Evolutionary conservation across 2,329 filamentous ascomycete species (phyloP), one percentile per base, ranked within the genome.

Genomic region (Hypoxylon sp.): DNA sequence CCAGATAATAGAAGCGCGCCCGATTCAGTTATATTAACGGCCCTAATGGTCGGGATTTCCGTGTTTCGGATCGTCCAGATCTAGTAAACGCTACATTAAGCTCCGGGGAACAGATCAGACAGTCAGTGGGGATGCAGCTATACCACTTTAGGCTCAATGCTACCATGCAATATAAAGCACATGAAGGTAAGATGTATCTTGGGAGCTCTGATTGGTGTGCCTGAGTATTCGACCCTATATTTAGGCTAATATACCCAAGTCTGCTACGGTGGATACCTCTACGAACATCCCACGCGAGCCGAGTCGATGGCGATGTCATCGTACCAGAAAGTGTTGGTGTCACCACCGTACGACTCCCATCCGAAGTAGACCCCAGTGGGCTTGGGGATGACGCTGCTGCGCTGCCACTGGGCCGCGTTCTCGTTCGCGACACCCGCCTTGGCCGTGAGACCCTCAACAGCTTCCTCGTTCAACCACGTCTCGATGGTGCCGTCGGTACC

Each of bases 341-440:
- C 81, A 0, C 80, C 80, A 7, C 81, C 79, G 58, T 86, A 86
- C 3, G 77, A 80, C 73, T 86, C 82, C 82, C 82, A 85, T 0
- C 82, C 82, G 55, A 85, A 85, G 68, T 85, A 82, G 19, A 84
- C 70, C 5, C 65, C 80, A 0, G 77, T 78, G 45, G 82, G 70
- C 63, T 78, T 78, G 3, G 82, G 81, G 64, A 74, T 79, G 48
- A 74, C 64, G 23, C 55, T 66, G 63, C 76, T 76, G 38, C 77
- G 73, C 57, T 74, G 69, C 82, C 82, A 85, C 61, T 79, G 76
- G 1, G 66, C 73, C 2, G 75, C 77, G 61, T 83, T 81, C 30
- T 69, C 52, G 59, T 84, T 84, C 27, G 71, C 66, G 21, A 70
- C 70, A n/a, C 76, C 76, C 1, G 74, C 58, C 50, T 73, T 77